These are phyloP conservation scores for Collybia sp. DNA, from an alignment of 768 basidiomycete genomes.

Conservation along the genomic window DNA sequence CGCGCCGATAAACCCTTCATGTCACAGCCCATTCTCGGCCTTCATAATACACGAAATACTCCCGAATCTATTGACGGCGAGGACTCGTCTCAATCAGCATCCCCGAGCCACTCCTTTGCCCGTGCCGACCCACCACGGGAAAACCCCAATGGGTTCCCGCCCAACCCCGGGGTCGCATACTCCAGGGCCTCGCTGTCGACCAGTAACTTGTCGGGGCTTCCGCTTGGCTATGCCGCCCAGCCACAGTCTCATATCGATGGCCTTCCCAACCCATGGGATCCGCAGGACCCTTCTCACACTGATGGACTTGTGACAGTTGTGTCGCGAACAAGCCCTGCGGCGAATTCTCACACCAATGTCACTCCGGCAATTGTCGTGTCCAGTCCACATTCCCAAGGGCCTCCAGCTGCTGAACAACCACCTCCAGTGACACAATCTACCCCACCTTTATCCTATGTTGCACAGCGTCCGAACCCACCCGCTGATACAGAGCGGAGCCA, in stretches of 20 bases:
- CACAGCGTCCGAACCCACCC: no score
- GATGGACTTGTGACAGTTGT: no score
- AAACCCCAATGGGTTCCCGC: background rate
- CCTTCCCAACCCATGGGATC: no score
- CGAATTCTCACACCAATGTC: background rate
- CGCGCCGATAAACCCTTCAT: constrained; percentile 35
- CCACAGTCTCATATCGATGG: no score
- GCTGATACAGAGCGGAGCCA: constrained; percentile 6
- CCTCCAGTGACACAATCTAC: no score
- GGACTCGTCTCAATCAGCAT: constrained; percentile 14
- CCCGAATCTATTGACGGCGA: constrained; percentile 14
- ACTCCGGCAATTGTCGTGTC: constrained; percentile 2
- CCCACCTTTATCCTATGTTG: no score
- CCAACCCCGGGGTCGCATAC: background rate
- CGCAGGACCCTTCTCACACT: no score
- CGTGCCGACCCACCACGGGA: background rate
- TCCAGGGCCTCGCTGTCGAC: no score
- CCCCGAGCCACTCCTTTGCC: constrained; percentile 3
- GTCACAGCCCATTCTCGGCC: constrained; percentile 37
- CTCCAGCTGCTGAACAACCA: no score
- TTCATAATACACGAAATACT: constrained; percentile 15
- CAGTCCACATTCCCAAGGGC: no score
- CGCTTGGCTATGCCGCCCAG: no score
- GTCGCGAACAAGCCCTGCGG: background rate
- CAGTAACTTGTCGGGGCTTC: no score